Evolutionary conservation across 495 filamentous ascomycete species (phyloP), one percentile per base, ranked within the genome.

Genomic region (Lophium mytilinum): DNA sequence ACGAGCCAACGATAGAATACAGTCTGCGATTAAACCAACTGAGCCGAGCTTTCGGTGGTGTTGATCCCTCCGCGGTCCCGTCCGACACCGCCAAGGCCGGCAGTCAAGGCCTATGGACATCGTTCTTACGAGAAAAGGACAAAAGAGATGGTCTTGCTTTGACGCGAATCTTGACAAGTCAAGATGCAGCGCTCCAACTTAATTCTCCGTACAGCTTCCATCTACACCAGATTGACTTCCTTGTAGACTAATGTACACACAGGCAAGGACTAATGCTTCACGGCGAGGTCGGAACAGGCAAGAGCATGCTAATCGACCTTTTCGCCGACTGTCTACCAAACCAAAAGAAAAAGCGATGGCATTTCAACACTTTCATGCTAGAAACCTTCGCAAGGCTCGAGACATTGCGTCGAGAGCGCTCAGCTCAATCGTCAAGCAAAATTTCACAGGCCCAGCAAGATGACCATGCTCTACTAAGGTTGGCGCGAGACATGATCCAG

Each of bases 301-400:
- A 87, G 66, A 80, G 75, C 9, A 85, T 89, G 79, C 75, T 89
- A 4, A 72, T 86, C 0, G 85, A 88, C 62, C 71, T 88, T 9
- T 79, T 89, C 33, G 81, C 81, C 14, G 82, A 86, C 49, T 82
- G 80, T 48, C 68, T 88, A 6, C 86, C 86, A 4, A 86, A 77
- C 14, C 68, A 71, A 14, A 80, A 79, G 61, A 88, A 90, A 69
- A 74, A 76, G 52, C 71, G 84, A 53, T 88, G 82, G 80, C 84
- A 89, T 66, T 89, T 86, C 69, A 85, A 86, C 65, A 86, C 81
- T 0, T 89, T 89, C 58, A 88, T 88, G 84, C 68, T 88, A 9
- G 78, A 88, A 54, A 81, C 76, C 1, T 69, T 87, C 30, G 81
- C 84, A 3, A 76, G 74, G 36, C 68, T 89, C 4, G 86, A 88